A percentile compares a stretch with the other conserved stretches of the same genome.
Evolutionary conservation across 805 yeast genomes (phyloP).

Genomic region (Blastobotrys americana): DNA sequence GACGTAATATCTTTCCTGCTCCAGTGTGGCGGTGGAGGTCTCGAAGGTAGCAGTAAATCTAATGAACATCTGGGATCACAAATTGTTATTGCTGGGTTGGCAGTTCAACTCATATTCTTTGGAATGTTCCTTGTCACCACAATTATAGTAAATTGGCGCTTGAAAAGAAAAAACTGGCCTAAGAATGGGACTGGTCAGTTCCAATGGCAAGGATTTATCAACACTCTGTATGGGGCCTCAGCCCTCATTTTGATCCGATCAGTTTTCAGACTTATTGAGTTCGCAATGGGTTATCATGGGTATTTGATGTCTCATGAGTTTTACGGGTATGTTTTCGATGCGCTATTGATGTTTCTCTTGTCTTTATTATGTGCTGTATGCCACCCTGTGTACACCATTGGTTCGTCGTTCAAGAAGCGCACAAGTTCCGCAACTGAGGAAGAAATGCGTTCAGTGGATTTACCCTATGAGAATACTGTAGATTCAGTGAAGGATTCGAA

Average conservation of each 20-base stretch:
- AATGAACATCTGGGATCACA: slow-evolving; percentile 44
- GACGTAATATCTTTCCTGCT: slow-evolving; percentile 58
- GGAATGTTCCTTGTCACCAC: slow-evolving; percentile 48
- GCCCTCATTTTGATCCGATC: slow-evolving; percentile 57
- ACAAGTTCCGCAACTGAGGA: background rate
- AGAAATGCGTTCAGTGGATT: no score
- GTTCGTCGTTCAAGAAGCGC: background rate
- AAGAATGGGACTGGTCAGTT: slow-evolving; percentile 4
- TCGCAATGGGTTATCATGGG: slow-evolving; percentile 5
- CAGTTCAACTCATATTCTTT: slow-evolving; percentile 69
- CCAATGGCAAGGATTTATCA: slow-evolving; percentile 8
- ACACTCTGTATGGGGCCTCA: slow-evolving; percentile 33
- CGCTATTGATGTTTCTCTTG: slow-evolving; percentile 13
- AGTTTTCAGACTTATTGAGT: slow-evolving; percentile 48
- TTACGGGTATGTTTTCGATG: slow-evolving; percentile 17
- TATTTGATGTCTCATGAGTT: slow-evolving; percentile 15
- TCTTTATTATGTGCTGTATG: background rate
- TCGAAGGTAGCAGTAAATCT: slow-evolving; percentile 43
- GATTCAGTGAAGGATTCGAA: no score
- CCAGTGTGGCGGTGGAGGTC: slow-evolving; percentile 74
- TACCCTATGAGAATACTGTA: no score
- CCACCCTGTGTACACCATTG: slow-evolving; percentile 2
- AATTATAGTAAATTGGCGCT: slow-evolving; percentile 18
- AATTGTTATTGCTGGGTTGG: slow-evolving; percentile 70
- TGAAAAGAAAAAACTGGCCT: slow-evolving; percentile 4